Conservation (phyloP, 2,329 filamentous ascomycete species). For the Metarhizium anisopliae region DNA sequence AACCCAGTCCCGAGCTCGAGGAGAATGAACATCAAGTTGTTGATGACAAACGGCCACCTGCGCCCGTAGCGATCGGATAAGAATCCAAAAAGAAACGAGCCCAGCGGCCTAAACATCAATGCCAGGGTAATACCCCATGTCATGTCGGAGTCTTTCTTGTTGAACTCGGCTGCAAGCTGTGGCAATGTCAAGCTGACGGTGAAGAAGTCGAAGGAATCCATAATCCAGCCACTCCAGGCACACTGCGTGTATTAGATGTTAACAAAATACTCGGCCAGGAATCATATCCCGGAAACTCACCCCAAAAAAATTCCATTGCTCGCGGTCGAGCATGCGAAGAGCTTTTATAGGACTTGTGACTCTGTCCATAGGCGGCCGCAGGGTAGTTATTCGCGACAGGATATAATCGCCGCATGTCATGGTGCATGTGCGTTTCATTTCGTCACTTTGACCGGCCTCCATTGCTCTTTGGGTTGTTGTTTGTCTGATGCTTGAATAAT, state of each 20-base stretch:
- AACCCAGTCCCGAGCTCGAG: neutral
- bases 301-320: slow-evolving; percentile 1
- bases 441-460: too few relatives aligned
- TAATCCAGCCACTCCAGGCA: neutral
- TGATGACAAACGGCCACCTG: neutral
- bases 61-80: neutral
- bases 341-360: neutral
- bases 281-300: neutral
- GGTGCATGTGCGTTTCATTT: too few relatives aligned
- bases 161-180: neutral
- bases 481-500: too few relatives aligned
- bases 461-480: too few relatives aligned
- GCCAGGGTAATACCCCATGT: neutral
- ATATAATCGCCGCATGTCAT: neutral
- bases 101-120: neutral
- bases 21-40: neutral
- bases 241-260: neutral
- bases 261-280: neutral
- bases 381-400: neutral
- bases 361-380: neutral
- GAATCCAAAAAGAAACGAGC: neutral
- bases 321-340: neutral
- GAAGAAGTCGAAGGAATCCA: neutral
- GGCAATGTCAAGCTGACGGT: neutral
- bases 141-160: neutral